These are phyloP conservation scores for Mucor sp. DNA, from an alignment of 371 early-diverging fungal genomes.

Conservation along the genomic window DNA sequence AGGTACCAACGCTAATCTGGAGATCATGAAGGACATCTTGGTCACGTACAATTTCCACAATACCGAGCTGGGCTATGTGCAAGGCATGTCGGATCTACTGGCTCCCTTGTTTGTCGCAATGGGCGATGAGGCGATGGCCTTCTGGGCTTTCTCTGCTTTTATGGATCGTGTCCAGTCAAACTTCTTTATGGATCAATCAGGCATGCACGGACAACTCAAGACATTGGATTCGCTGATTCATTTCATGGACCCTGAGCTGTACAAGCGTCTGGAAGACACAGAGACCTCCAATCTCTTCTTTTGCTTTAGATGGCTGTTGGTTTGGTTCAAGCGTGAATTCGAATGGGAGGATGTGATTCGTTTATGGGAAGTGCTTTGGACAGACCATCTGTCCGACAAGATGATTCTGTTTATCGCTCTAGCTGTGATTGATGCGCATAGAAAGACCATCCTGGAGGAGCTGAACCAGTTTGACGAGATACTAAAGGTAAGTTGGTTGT, in stretches of 20 bases:
- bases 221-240: conserved; percentile 75
- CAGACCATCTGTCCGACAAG: conserved; percentile 77
- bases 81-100: conserved; percentile 95
- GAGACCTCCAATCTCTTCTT: conserved; percentile 87
- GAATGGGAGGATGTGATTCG: conserved; percentile 79
- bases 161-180: conserved; percentile 88
- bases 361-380: conserved; percentile 93
- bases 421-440: conserved; percentile 84
- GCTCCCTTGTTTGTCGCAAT: conserved; percentile 88
- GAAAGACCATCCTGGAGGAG: conserved; percentile 74
- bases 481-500: conserved; percentile 62
- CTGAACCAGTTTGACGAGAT: conserved; percentile 86
- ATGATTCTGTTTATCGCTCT: conserved; percentile 90
- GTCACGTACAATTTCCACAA: conserved; percentile 88
- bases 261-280: conserved; percentile 74
- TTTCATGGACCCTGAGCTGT: conserved; percentile 81
- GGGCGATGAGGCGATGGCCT: conserved; percentile 87
- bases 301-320: conserved; percentile 95
- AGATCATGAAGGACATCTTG: conserved; percentile 85
- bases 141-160: conserved; percentile 89
- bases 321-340: conserved; percentile 96
- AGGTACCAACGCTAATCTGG: conserved; percentile 74
- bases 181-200: conserved; percentile 84
- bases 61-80: conserved; percentile 79
- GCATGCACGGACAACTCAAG: conserved; percentile 86